Evolutionary conservation across 306 rosid species (phyloP), one percentile per base, ranked within the genome.

Genomic region (Erythrophleum fordii): DNA sequence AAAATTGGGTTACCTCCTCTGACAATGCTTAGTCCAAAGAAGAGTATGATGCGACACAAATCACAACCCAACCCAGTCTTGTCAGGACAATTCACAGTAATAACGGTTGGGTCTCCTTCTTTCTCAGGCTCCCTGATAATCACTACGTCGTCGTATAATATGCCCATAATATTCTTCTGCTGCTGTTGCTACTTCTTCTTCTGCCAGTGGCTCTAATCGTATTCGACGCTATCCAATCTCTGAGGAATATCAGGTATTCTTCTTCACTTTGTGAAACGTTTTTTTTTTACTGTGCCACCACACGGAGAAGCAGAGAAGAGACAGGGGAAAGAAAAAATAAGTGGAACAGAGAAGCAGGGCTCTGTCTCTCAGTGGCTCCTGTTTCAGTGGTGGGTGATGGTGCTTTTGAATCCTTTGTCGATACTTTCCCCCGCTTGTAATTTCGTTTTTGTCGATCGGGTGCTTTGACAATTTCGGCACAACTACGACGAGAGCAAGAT

Each of bases 71-170:
- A 77, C 14, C 99, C 99, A 7, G 97, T 90, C 75, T 93, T 95
- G 85, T 95, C 99, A 3, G 99, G 99, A 74, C 99, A 95, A 69
- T 95, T 95, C 35, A 95, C 91, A 28, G 98, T 93, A 81, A 95
- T 81, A 45, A 90, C 91, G 41, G 70, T 90, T 0, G 91, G 83
- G 52, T 88, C 99, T n/a, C 89, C 91, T 78, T 89, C 91, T 84
- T 81, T 89, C 76, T 90, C 93, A 18, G 94, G 72, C 48, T 73
- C 84, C 42, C 79, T 86, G 42, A 95, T 86, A 31, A 93, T 70
- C 81, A 93, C 99, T 1, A 93, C 88, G 62, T 95, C 99, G 16
- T 95, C 99, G 7, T 84, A 89, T 6, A 95, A 72, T 59, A 93
- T 80, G 22, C 99, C 98, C 99, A 95, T 95, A 0, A 62, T 34